Conservation (phyloP, 164 flowering plant species). For the Berberis vulgaris region DNA sequence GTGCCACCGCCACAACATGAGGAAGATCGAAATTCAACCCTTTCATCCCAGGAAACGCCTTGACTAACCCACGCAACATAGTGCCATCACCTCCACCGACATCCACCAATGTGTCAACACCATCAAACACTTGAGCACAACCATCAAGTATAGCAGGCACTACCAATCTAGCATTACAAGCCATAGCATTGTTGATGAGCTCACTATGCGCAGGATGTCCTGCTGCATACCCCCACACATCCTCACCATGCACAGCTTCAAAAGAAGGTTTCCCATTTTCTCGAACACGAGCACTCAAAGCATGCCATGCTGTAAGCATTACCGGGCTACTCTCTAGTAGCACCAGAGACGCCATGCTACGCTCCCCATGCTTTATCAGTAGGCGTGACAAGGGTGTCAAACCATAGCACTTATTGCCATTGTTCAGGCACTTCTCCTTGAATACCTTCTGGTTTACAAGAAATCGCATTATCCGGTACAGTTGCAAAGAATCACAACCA, state of each 20-base stretch:
- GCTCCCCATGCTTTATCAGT: neutral
- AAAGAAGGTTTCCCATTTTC: neutral
- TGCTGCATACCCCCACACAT: constrained; percentile 1
- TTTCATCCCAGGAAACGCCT: constrained; percentile 9
- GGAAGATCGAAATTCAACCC: constrained; percentile 8
- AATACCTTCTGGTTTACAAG: neutral
- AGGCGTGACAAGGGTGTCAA: neutral
- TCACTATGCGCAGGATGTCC: constrained; percentile 1
- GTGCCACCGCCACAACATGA: constrained; percentile 6
- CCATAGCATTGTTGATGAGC: constrained; percentile 4
- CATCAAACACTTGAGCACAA: constrained; percentile 1
- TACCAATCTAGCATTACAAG: constrained; percentile 5
- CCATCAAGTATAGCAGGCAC: constrained; percentile 3
- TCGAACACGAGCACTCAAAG: neutral
- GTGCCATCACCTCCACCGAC: constrained; percentile 8
- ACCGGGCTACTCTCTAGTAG: constrained; percentile 1
- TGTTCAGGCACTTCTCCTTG: neutral
- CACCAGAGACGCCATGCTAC: constrained; percentile 1
- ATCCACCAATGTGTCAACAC: constrained; percentile 2
- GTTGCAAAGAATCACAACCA: neutral
- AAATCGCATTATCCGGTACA: constrained; percentile 5
- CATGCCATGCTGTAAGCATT: constrained; percentile 7
- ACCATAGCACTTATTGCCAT: constrained; percentile 4
- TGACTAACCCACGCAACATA: neutral
- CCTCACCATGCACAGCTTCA: constrained; percentile 7